phyloP scores from a whole-genome alignment of 23 red algal species.

The Gracilariopsis chorda region DNA sequence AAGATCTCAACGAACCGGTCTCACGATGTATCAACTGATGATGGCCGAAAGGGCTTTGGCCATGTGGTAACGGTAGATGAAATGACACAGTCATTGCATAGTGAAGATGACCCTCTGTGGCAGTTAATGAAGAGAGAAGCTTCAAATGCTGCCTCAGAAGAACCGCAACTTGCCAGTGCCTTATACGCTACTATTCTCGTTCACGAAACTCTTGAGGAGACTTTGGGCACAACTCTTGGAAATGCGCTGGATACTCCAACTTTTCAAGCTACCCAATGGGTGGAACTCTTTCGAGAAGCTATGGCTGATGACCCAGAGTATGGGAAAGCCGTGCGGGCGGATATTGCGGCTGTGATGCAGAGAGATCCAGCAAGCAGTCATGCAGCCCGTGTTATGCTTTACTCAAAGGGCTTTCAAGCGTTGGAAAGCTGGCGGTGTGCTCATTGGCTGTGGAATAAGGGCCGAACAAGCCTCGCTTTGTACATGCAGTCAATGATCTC shows the following conservation, averaged over 20 bases:
- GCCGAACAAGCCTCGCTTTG: constrained; percentile 68
- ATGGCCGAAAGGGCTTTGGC: constrained; percentile 65
- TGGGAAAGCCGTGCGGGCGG: constrained; percentile 77
- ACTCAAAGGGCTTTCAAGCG: constrained; percentile 92
- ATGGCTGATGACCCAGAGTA: constrained; percentile 59
- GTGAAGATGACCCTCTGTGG: constrained; percentile 89
- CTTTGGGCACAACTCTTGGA: constrained; percentile 76
- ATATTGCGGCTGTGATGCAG: constrained; percentile 84
- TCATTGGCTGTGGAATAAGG: constrained; percentile 88
- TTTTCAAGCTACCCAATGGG: constrained; percentile 95
- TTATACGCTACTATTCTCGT: constrained; percentile 80
- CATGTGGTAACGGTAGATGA: constrained; percentile 80
- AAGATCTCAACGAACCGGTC: background rate
- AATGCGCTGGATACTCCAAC: constrained; percentile 82
- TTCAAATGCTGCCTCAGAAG: constrained; percentile 70
- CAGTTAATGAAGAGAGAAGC: constrained; percentile 87
- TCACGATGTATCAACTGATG: background rate
- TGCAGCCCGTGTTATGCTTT: constrained; percentile 82
- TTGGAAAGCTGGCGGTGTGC: constrained; percentile 85
- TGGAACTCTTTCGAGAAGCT: constrained; percentile 82
- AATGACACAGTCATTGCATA: constrained; percentile 69
- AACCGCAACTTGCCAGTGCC: constrained; percentile 87
- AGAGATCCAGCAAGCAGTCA: constrained; percentile 92
- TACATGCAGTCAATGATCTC: constrained; percentile 94
- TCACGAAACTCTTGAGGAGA: constrained; percentile 78